Evolutionary conservation across 2,329 filamentous ascomycete genomes (phyloP).

Genomic region (Epichloe bromicola): DNA sequence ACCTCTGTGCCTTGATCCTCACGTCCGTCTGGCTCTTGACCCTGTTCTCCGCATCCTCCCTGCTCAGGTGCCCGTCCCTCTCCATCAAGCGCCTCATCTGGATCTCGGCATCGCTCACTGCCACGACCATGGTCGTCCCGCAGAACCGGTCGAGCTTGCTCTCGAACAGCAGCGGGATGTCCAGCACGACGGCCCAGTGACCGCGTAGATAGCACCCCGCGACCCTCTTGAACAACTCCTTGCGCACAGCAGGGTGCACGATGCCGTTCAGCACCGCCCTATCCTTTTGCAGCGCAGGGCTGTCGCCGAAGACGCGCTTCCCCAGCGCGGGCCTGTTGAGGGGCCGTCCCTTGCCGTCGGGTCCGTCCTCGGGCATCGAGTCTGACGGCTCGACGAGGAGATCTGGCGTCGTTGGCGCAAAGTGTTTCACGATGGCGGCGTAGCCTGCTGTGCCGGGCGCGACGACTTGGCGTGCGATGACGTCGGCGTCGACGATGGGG

Average conservation of each 20-base stretch:
- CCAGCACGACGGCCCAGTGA: conserved; percentile 79
- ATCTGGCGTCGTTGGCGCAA: conserved; percentile 71
- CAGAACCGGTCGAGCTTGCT: conserved; percentile 74
- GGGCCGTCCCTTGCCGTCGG: conserved; percentile 51
- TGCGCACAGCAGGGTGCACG: conserved; percentile 80
- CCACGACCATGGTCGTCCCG: conserved; percentile 76
- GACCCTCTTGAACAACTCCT: conserved; percentile 66
- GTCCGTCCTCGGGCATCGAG: conserved; percentile 39
- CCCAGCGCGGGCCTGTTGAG: conserved; percentile 82
- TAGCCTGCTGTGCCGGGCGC: conserved; percentile 83
- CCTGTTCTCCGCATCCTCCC: conserved; percentile 78
- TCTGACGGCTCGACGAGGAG: conserved; percentile 53
- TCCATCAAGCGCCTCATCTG: conserved; percentile 71
- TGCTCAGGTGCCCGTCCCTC: conserved; percentile 63
- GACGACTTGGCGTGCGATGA: conserved; percentile 85
- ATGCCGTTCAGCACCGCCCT: conserved; percentile 73
- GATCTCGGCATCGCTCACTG: conserved; percentile 62
- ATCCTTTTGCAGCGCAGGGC: conserved; percentile 55
- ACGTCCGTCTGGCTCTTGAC: conserved; percentile 82
- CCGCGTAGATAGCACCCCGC: conserved; percentile 62
- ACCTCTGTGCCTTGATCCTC: conserved; percentile 65
- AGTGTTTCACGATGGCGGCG: conserved; percentile 67
- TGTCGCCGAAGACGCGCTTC: conserved; percentile 71
- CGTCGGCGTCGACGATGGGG: conserved; percentile 86
- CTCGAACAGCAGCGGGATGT: conserved; percentile 88